phyloP scores from a whole-genome alignment of 1,284 basidiomycete species.

The Apiotrichum siamense region DNA sequence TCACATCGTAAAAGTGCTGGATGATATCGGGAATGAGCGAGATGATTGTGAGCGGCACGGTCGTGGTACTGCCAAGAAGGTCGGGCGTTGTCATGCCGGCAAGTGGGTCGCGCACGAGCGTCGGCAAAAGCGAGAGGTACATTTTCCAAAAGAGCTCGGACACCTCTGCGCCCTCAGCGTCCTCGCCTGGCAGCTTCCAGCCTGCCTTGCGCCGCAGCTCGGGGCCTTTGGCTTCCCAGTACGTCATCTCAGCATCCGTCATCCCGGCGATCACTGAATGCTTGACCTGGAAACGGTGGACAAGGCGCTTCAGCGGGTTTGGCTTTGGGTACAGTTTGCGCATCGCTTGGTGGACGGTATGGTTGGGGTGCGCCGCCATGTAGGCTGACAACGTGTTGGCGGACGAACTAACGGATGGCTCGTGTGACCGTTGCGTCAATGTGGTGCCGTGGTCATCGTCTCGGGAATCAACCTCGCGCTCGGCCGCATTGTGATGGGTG shows the following conservation, averaged over 20 bases:
- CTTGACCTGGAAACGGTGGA: slow-evolving; percentile 38
- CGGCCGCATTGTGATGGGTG: too few relatives aligned
- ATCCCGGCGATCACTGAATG: slow-evolving; percentile 45
- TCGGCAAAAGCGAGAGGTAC: slow-evolving; percentile 53
- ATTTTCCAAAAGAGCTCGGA: slow-evolving; percentile 50
- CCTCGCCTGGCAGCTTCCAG: slow-evolving; percentile 40
- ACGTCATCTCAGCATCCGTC: slow-evolving; percentile 28
- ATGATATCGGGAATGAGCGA: slow-evolving; percentile 59
- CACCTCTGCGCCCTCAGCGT: slow-evolving; percentile 37
- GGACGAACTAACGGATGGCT: background rate
- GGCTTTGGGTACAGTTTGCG: slow-evolving; percentile 34
- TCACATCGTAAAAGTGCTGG: slow-evolving; percentile 54
- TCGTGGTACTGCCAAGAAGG: slow-evolving; percentile 54
- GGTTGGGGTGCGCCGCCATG: slow-evolving; percentile 33
- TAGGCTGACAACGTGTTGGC: slow-evolving; percentile 30
- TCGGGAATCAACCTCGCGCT: background rate
- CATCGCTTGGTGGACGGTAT: slow-evolving; percentile 34
- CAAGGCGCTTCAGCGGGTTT: slow-evolving; percentile 35
- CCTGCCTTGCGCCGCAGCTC: slow-evolving; percentile 37
- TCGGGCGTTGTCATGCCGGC: slow-evolving; percentile 54
- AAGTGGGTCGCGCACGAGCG: slow-evolving; percentile 53
- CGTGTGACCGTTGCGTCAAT: background rate
- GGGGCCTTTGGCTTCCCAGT: slow-evolving; percentile 30
- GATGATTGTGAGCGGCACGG: slow-evolving; percentile 51
- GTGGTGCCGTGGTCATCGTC: background rate